Evolutionary conservation across 2,329 filamentous ascomycete species (phyloP).

Genomic region (Venturia aucupariae): DNA sequence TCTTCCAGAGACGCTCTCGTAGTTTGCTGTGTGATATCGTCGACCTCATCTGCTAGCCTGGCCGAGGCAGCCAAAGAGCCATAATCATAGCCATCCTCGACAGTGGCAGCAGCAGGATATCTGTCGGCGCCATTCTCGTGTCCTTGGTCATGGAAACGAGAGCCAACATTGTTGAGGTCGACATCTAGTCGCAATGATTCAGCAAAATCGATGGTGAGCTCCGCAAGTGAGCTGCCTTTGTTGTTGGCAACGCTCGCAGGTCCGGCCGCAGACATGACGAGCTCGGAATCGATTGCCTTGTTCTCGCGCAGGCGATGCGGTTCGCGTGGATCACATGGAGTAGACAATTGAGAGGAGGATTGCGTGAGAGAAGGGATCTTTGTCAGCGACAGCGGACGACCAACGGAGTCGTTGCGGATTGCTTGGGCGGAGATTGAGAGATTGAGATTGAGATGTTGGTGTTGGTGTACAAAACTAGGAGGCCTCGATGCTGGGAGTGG

Average conservation of each 20-base stretch:
- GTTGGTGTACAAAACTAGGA: neutral
- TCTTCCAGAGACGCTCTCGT: neutral
- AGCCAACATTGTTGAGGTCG: constrained; percentile 1
- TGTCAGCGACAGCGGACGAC: neutral
- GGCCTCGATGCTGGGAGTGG: neutral
- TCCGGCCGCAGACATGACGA: neutral
- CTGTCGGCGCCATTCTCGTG: neutral
- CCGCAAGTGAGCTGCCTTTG: neutral
- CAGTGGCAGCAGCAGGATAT: constrained; percentile 3
- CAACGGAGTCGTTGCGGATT: neutral
- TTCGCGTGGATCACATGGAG: neutral
- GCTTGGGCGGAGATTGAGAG: neutral
- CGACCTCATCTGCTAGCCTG: constrained; percentile 10
- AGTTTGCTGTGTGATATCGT: constrained; percentile 10
- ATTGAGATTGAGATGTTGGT: neutral
- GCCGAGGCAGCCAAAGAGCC: constrained; percentile 1
- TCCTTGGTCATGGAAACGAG: neutral
- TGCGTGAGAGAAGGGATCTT: neutral
- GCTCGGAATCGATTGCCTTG: neutral
- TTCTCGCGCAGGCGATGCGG: no score
- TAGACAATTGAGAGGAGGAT: neutral
- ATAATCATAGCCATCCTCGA: neutral
- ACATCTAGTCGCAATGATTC: neutral
- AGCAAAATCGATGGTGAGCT: neutral
- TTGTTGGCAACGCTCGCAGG: neutral